These are phyloP conservation scores for Debaryomyces tyrocola DNA, from an alignment of 805 yeast species.

Conservation along the genomic window DNA sequence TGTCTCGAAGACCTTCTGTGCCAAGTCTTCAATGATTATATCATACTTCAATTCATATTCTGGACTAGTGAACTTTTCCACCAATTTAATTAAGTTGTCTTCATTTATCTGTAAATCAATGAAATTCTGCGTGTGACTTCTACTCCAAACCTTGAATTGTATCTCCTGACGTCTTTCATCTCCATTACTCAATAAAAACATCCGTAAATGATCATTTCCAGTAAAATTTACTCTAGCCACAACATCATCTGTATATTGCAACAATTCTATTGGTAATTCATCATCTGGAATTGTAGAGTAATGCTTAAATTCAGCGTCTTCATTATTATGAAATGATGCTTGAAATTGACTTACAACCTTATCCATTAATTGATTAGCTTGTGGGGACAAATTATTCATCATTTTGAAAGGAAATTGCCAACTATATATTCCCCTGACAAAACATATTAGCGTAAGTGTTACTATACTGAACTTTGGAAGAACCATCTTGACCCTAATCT, in stretches of 20 bases:
- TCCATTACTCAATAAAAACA: conserved; percentile 13
- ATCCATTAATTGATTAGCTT: neutral
- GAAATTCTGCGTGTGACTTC: conserved; percentile 13
- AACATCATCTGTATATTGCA: conserved; percentile 39
- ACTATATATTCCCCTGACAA: neutral
- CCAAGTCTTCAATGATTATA: conserved; percentile 55
- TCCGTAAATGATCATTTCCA: conserved; percentile 13
- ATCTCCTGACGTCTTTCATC: conserved; percentile 7
- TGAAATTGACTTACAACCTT: neutral
- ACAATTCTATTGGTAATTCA: conserved; percentile 40
- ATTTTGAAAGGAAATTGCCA: neutral
- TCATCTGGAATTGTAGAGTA: conserved; percentile 14
- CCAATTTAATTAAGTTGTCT: conserved; percentile 19
- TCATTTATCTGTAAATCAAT: conserved; percentile 22
- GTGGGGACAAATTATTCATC: neutral
- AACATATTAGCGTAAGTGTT: neutral
- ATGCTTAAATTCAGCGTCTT: neutral
- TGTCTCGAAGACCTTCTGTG: conserved; percentile 57
- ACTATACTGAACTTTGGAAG: neutral
- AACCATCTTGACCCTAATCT: neutral
- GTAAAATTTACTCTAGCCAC: conserved; percentile 46
- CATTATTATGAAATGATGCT: neutral
- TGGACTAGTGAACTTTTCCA: conserved; percentile 16
- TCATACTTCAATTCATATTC: conserved; percentile 24
- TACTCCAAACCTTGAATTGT: conserved; percentile 49